phyloP scores from a whole-genome alignment of 768 basidiomycete species.

The Collybia sp. region DNA sequence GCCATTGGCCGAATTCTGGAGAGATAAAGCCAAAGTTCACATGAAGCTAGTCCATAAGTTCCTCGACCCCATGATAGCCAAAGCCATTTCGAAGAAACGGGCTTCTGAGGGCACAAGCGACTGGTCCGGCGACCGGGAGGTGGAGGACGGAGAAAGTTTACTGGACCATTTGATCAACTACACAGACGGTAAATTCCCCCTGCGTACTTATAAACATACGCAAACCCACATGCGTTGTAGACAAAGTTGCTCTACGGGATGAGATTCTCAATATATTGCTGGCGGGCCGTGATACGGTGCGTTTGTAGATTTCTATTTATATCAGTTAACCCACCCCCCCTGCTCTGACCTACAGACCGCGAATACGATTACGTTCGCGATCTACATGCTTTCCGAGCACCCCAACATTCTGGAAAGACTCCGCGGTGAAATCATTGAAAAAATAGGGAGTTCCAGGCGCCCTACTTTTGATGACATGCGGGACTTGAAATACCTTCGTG shows the following conservation, averaged over 20 bases:
- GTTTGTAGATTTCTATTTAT: neutral
- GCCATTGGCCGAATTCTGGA: conserved; percentile 50
- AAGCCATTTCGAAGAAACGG: conserved; percentile 37
- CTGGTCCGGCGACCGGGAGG: conserved; percentile 5
- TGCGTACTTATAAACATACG: neutral
- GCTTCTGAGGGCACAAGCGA: conserved; percentile 4
- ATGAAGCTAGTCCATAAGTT: conserved; percentile 46
- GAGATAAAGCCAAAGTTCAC: conserved; percentile 37
- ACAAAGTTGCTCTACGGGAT: too few relatives aligned
- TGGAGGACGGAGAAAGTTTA: conserved; percentile 29
- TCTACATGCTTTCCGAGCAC: conserved; percentile 47
- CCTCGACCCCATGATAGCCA: conserved; percentile 46
- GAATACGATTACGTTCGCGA: conserved; percentile 34
- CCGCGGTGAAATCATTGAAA: conserved; percentile 49
- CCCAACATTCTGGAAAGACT: conserved; percentile 41
- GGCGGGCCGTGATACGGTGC: neutral
- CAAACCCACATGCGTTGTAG: too few relatives aligned
- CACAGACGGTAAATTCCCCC: conserved; percentile 38
- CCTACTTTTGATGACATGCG: conserved; percentile 54
- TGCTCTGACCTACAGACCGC: conserved; percentile 20
- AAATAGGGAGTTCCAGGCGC: conserved; percentile 40
- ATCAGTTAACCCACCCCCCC: neutral
- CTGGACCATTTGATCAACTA: conserved; percentile 50
- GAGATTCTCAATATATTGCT: neutral
- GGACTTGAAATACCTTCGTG: conserved; percentile 60